Evolutionary conservation across 345 rosid species (phyloP), one percentile per base, ranked within the genome.

Genomic region (Triadica sebifera): DNA sequence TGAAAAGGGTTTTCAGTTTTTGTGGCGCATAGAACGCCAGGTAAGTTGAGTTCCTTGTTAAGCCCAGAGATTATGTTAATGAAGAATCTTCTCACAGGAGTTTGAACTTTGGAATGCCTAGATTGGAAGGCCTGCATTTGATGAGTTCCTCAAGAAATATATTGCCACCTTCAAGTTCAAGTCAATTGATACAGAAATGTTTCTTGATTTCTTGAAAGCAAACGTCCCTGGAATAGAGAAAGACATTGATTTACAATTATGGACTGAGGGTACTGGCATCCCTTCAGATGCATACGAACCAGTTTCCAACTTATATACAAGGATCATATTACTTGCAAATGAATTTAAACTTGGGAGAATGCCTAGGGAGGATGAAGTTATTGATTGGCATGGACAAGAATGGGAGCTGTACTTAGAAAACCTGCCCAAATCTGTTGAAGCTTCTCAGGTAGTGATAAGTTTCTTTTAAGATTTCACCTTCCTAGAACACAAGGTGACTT

Each of bases 361-460:
- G 91, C 98, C 97, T 12, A 85, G 80, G 79, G 98, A 94, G 78
- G 97, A 89, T 75, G 98, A 94, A 82, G 94, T 91, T 84, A 89
- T 91, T 71, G 89, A 92, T 57, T 94, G 99, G 98, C 82, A 78
- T 0, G 98, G 99, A 34, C 95, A 89, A 77, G 98, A 92, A 79
- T 94, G 98, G 98, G 97, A 91, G 86, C 92, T 94, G 17, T 94
- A 92, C 89, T 84, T 94, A 78, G 94, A 91, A 79, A 94, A 92
- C 82, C 87, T 94, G 66, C 94, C 98, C 20, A 94, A 85, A 81
- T 78, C 89, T 47, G 87, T 85, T 64, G 99, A 94, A 84, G 84
- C 93, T 72, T 91, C 96, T 39, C 93, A 91, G 97, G 98, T 92
- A 70, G 11, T 20, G 39, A 41, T 45, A 13, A 17, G 17, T 76